Conservation (phyloP, 352 stramenopile genomes). For the Phytophthora sp. region DNA sequence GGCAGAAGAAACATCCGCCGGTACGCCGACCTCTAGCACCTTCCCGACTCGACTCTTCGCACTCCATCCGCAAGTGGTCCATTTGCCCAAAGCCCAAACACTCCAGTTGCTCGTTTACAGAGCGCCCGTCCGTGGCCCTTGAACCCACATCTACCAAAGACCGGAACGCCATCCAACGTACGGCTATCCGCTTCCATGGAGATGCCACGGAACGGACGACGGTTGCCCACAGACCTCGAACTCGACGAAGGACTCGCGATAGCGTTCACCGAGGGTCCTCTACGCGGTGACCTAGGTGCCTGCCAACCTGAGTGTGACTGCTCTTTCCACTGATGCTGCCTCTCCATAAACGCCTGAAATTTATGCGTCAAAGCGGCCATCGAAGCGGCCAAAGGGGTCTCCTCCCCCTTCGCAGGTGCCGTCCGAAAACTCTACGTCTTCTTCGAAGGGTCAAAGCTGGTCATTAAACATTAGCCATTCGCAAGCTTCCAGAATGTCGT, state of each 20-base stretch:
- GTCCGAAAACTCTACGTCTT: background rate
- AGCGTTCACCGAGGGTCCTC: too few species aligned
- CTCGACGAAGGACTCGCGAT: too few species aligned
- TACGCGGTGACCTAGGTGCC: background rate
- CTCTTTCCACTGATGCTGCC: background rate
- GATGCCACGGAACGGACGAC: too few species aligned
- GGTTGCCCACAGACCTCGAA: too few species aligned
- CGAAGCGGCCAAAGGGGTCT: background rate
- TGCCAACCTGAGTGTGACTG: background rate
- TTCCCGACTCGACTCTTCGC: too few species aligned
- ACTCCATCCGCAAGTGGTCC: too few species aligned
- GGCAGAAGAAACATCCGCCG: too few species aligned
- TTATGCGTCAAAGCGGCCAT: background rate
- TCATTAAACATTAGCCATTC: background rate
- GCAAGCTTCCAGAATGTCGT: background rate
- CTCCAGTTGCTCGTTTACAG: too few species aligned
- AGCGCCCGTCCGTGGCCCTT: too few species aligned
- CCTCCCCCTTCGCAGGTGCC: background rate
- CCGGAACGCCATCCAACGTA: background rate
- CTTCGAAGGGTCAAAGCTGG: background rate
- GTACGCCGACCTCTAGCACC: too few species aligned
- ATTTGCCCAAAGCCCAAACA: too few species aligned
- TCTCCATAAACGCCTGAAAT: background rate
- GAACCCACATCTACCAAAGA: background rate
- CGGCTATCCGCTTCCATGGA: too few species aligned